A percentile compares a stretch with the other conserved stretches of the same genome.
Evolutionary conservation across 2,329 filamentous ascomycete species (phyloP).

Genomic region (Calonectria hawksworthii): DNA sequence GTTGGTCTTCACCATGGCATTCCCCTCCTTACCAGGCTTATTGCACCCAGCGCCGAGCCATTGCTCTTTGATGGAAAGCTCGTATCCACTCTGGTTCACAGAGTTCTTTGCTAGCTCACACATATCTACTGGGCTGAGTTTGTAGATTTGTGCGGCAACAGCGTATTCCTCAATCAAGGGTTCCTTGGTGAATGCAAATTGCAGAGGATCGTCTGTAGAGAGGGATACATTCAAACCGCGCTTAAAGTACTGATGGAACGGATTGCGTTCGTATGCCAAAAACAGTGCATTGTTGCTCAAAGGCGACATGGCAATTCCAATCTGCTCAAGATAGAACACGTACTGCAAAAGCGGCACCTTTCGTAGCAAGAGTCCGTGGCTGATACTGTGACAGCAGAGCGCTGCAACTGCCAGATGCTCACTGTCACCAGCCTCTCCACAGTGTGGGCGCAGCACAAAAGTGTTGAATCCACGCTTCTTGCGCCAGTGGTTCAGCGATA

Average conservation of each 20-base stretch:
- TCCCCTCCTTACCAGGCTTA: slow-evolving; percentile 84
- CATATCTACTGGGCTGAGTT: slow-evolving; percentile 97
- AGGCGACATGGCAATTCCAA: slow-evolving; percentile 99
- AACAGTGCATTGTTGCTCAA: slow-evolving; percentile 98
- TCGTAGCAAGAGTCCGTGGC: slow-evolving; percentile 90
- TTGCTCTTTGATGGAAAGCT: slow-evolving; percentile 87
- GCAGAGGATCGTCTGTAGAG: slow-evolving; percentile 95
- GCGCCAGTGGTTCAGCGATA: slow-evolving; percentile 91
- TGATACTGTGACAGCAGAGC: slow-evolving; percentile 96
- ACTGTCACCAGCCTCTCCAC: slow-evolving; percentile 95
- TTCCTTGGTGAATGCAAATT: slow-evolving; percentile 99
- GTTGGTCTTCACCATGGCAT: slow-evolving; percentile 95
- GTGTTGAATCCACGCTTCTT: slow-evolving; percentile 96
- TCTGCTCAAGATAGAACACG: slow-evolving; percentile 97
- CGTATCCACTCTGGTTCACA: slow-evolving; percentile 94
- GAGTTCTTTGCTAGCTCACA: slow-evolving; percentile 98
- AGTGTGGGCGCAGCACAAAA: slow-evolving; percentile 92
- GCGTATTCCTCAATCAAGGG: slow-evolving; percentile 98
- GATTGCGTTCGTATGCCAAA: slow-evolving; percentile 95
- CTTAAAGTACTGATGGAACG: slow-evolving; percentile 95
- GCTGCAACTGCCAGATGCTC: slow-evolving; percentile 95
- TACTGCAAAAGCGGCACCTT: slow-evolving; percentile 97
- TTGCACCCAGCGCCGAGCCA: slow-evolving; percentile 89
- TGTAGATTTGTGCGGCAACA: slow-evolving; percentile 98
- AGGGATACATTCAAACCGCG: slow-evolving; percentile 95